Base-by-base conservation (phyloP, 2,329 filamentous ascomycete genomes). In the Metarhizium robertsii region DNA sequence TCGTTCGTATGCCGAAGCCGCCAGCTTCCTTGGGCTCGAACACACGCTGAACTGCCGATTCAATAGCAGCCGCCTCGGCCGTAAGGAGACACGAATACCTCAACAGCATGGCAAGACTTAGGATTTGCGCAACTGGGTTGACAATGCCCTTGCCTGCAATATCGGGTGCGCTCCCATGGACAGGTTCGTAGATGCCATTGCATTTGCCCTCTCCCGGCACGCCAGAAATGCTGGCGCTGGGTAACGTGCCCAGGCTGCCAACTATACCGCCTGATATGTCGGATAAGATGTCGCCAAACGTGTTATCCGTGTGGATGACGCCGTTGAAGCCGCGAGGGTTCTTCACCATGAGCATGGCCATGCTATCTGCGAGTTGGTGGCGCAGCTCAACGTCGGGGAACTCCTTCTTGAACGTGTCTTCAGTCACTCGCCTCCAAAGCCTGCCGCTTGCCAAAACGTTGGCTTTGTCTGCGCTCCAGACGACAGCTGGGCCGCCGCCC, bases 311-410 rank as follows among this genome's bases (percentile, higher is more conserved):
- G 7, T 46, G 43, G 18, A 97, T 82, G 36, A 97, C 84, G 53
- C 92, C 92, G 69, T 96, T 97, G 53, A 97, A 78, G 25, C 84
- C 83, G 16, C 86, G 79, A 10, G 92, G 92, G 73, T 92, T 92
- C 85, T 95, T 96, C 67, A 97, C 83, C 88, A 97, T 90, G 64
- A 96, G 78, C 92, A 97, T 96, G 61, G 92, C 92, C 25, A 92
- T 92, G 55, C 85, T 90, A 75, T 97, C 92, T 68, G 96, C 96
- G 51, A 97, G 25, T 25, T 25, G 25, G 25, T 25, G 25, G 25
- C 3, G 25, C 4, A 25, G 25, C 25, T 25, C 25, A 4, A 25
- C 25, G 4, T 25, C 25, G 25, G 25, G 25, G 25, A 25, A 25
- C 25, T 25, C 25, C 25, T 25, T 25, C 25, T 25, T 25, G 25